phyloP scores from a whole-genome alignment of 371 early-diverging fungal species.

The Mycotypha africana region DNA sequence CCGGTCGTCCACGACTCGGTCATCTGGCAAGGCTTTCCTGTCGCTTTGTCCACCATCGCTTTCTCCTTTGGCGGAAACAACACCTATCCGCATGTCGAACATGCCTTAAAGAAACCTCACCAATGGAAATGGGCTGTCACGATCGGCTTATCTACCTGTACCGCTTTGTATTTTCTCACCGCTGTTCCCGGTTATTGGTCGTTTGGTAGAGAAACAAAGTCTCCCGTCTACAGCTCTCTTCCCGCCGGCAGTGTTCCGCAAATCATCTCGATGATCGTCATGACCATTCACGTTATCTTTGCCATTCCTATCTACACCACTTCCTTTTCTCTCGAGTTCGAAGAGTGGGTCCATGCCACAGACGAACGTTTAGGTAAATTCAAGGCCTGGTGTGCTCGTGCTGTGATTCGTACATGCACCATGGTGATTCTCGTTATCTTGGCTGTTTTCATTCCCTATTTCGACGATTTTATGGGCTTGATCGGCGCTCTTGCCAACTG shows the following conservation, averaged over 20 bases:
- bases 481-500: constrained; percentile 68
- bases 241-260: constrained; percentile 60
- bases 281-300: constrained; percentile 82
- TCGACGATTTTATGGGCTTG: constrained; percentile 71
- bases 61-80: constrained; percentile 59
- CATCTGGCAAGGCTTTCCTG: constrained; percentile 52
- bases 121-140: constrained; percentile 72
- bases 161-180: constrained; percentile 72
- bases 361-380: constrained; percentile 32
- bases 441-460: constrained; percentile 59
- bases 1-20: constrained; percentile 17
- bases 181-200: constrained; percentile 79
- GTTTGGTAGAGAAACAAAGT: constrained; percentile 65
- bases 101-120: constrained; percentile 74
- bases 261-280: constrained; percentile 66
- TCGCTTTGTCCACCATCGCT: constrained; percentile 55
- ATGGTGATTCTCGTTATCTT: constrained; percentile 47
- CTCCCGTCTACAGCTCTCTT: constrained; percentile 75
- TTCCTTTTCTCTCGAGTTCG: constrained; percentile 75
- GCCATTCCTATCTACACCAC: constrained; percentile 84
- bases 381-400: constrained; percentile 46
- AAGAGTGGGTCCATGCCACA: constrained; percentile 38
- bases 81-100: constrained; percentile 70
- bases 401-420: constrained; percentile 45
- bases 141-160: constrained; percentile 66